Evolutionary conservation across 305 asterid genomes (phyloP).

Genomic region (Rubia peregrina): DNA sequence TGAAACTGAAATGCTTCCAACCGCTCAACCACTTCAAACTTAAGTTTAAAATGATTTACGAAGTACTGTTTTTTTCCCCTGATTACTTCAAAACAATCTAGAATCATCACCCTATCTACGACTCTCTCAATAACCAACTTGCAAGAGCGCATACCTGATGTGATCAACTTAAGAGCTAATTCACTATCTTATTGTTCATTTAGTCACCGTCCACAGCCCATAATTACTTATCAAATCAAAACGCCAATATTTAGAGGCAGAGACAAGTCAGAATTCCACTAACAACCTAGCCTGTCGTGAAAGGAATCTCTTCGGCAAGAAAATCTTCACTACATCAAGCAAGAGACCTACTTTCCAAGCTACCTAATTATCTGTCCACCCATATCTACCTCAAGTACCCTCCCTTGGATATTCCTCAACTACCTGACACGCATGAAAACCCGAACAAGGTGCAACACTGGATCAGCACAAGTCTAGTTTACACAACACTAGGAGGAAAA

Average conservation of each 20-base stretch:
- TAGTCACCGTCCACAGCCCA: not conserved
- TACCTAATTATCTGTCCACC: not conserved
- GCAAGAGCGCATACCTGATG: slow-evolving; percentile 4
- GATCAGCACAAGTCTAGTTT: not conserved
- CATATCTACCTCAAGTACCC: not conserved
- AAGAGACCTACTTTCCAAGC: not conserved
- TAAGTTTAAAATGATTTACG: not conserved
- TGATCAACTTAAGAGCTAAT: not conserved
- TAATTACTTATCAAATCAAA: not conserved
- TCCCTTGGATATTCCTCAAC: not conserved
- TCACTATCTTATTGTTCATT: not conserved
- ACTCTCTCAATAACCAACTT: not conserved
- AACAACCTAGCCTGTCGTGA: not conserved
- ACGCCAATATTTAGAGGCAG: not conserved
- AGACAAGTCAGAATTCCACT: not conserved
- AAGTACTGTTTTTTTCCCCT: not conserved
- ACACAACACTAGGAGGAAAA: not conserved
- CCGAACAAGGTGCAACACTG: not conserved
- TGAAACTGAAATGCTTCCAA: not conserved
- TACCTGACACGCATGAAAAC: not conserved
- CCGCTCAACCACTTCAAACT: not conserved
- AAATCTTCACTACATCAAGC: not conserved
- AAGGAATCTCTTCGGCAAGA: not conserved
- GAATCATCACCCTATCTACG: not conserved
- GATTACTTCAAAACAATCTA: not conserved